A percentile compares a stretch with the other conserved stretches of the same genome.
These are phyloP conservation scores for Bruguiera sexangula DNA, from an alignment of 345 rosid genomes.

Conservation along the genomic window DNA sequence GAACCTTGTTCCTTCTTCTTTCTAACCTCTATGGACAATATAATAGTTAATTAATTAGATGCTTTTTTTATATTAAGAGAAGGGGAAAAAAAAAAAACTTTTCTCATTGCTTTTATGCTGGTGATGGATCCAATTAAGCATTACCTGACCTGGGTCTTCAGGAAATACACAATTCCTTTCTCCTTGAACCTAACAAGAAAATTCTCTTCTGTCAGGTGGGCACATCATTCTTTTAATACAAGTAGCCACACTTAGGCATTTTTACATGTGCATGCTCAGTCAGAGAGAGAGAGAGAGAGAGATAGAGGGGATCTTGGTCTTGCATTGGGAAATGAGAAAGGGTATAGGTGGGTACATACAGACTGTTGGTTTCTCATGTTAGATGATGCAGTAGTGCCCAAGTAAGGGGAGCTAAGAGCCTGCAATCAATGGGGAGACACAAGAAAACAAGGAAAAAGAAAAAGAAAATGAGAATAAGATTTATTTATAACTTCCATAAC, in stretches of 20 bases:
- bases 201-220: neutral
- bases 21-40: neutral
- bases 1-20: slow-evolving; percentile 21
- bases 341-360: slow-evolving; percentile 27
- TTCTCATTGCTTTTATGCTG: neutral
- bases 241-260: neutral
- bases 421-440: slow-evolving; percentile 14
- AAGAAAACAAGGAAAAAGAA: neutral
- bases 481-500: slow-evolving; percentile 26
- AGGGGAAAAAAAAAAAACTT: neutral
- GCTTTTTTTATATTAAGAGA: neutral
- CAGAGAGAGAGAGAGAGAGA: neutral
- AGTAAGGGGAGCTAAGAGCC: slow-evolving; percentile 57
- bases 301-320: slow-evolving; percentile 6
- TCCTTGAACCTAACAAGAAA: slow-evolving; percentile 15
- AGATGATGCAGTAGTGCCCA: slow-evolving; percentile 36
- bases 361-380: slow-evolving; percentile 39
- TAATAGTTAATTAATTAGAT: neutral
- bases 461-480: slow-evolving; percentile 2
- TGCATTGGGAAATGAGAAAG: slow-evolving; percentile 27
- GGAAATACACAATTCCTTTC: slow-evolving; percentile 26
- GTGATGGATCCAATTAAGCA: slow-evolving; percentile 29
- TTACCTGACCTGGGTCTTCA: slow-evolving; percentile 25
- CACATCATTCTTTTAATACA: neutral
- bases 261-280: neutral